A percentile compares a stretch with the other conserved stretches of the same genome.
Evolutionary conservation across 352 stramenopile genomes (phyloP).

Genomic region (Phytopythium helicoides): DNA sequence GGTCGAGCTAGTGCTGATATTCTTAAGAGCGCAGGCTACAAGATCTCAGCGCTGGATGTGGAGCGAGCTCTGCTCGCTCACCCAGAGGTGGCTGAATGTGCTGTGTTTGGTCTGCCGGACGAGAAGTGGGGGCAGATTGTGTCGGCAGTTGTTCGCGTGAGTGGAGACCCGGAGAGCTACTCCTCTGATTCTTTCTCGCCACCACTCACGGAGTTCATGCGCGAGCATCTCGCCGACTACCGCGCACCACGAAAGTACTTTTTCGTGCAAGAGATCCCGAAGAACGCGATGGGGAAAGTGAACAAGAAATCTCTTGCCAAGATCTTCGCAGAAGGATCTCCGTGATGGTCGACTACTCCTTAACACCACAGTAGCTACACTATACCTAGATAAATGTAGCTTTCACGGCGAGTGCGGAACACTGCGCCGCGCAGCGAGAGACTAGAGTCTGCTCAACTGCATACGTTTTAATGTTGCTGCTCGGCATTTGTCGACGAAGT

Average conservation of each 20-base stretch:
- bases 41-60: slow-evolving; percentile 91
- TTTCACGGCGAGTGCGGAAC: too few relatives aligned
- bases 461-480: too few relatives aligned
- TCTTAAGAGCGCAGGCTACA: slow-evolving; percentile 91
- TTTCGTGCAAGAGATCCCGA: slow-evolving; percentile 82
- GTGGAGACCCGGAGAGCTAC: background rate
- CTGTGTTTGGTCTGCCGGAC: slow-evolving; percentile 83
- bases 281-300: slow-evolving; percentile 94
- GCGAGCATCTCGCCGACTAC: slow-evolving; percentile 77
- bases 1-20: slow-evolving; percentile 90
- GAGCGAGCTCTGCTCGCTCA: slow-evolving; percentile 87
- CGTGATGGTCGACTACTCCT: too few relatives aligned
- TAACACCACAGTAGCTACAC: too few relatives aligned
- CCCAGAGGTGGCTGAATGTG: slow-evolving; percentile 72
- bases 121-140: slow-evolving; percentile 87
- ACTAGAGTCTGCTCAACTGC: too few relatives aligned
- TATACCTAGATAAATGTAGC: too few relatives aligned
- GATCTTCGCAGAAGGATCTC: slow-evolving; percentile 25
- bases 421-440: too few relatives aligned
- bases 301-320: slow-evolving; percentile 89
- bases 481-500: too few relatives aligned
- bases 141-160: slow-evolving; percentile 46
- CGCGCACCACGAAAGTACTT: slow-evolving; percentile 75
- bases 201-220: slow-evolving; percentile 47
- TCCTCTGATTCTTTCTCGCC: slow-evolving; percentile 17